These are phyloP conservation scores for Lolium multiflorum DNA, from an alignment of 176 grass and related monocot species.

Conservation along the genomic window DNA sequence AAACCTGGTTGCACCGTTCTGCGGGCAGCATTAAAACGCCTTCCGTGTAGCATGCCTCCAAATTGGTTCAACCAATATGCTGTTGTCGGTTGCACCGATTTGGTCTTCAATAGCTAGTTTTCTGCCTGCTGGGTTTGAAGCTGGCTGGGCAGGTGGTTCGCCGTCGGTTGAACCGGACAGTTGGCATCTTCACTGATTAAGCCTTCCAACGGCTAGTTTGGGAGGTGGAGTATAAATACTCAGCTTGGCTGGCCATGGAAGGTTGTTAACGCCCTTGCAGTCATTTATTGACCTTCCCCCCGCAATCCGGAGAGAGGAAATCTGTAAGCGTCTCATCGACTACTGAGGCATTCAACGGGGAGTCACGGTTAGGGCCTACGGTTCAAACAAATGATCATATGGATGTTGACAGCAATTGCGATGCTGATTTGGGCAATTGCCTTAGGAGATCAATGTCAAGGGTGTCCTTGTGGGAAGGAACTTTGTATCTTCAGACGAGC, in stretches of 20 bases:
- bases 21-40: not conserved
- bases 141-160: not conserved
- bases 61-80: not conserved
- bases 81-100: not conserved
- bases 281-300: not conserved
- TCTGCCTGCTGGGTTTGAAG: not conserved
- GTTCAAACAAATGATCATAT: not conserved
- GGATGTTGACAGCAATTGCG: not conserved
- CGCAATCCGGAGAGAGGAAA: not conserved
- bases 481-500: constrained; percentile 12
- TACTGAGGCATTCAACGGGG: not conserved
- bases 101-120: not conserved
- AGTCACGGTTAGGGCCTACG: not conserved
- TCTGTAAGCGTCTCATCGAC: not conserved
- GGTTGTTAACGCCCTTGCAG: not conserved
- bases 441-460: constrained; percentile 1
- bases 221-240: not conserved
- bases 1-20: not conserved
- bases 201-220: too few species aligned
- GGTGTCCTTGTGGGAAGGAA: not conserved
- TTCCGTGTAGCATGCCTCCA: not conserved
- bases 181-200: not conserved
- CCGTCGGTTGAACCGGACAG: not conserved
- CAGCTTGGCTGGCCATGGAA: not conserved
- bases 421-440: not conserved